Evolutionary conservation across 805 yeast species (phyloP), one percentile per base, ranked within the genome.

Genomic region (Hanseniaspora vineae): DNA sequence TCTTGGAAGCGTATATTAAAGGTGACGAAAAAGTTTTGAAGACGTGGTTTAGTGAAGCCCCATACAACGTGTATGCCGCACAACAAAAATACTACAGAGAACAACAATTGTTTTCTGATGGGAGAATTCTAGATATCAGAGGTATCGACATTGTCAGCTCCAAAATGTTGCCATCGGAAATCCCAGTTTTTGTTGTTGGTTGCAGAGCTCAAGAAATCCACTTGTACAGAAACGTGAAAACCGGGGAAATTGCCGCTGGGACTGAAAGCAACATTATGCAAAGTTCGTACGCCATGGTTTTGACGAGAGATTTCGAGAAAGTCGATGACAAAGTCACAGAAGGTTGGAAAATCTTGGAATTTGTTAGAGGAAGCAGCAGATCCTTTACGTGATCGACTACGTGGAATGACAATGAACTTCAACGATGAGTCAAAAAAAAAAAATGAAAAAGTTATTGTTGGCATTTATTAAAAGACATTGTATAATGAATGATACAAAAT

Each of bases 161-260:
- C 52, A 88, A 86, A 70, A 69, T 81, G 57, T 74, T 92, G 51
- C 90, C 86, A 59, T 97, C 97, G 35, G 90, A 90, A 62, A 73
- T 79, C 35, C 99, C 99, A 13, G 97, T 90, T 17, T 69, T 87
- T 54, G 96, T 92, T 46, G 85, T 88, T 52, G 84, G 95, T 45
- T 88, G 97, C 62, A 80, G 98, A 65, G 97, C 96, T 9, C 98
- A 92, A 70, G 99, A 92, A 62, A 80, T 94, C 51, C 90, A 85
- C 60, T 69, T 87, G 52, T 92, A 80, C 72, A 82, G 88, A 71
- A 86, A 84, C 64, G 78, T 80, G 52, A 89, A 89, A 70, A 84
- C 96, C 32, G 95, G 95, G 46, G 95, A 90, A 66, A 74, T 92
- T 48, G 94, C 89, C 47, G 98, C 97, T 9, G 99, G 98, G 58